Conservation (phyloP, 225 moss, liverwort and hornwort species). For the Pseudisothecium myosuroides region DNA sequence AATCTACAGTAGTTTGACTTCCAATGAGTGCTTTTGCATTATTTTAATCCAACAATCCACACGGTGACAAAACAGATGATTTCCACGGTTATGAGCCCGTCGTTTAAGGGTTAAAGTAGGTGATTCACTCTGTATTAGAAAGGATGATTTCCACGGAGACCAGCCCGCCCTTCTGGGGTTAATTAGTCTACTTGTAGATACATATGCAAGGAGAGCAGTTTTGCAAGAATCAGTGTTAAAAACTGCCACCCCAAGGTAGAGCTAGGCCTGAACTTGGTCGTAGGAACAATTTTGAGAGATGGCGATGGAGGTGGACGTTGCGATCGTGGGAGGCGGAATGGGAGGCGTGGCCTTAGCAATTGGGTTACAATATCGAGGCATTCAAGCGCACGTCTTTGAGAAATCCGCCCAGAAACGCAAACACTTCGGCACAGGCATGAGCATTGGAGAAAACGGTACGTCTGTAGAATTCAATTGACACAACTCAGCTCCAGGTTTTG, state of each 20-base stretch:
- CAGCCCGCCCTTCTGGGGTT: too few relatives aligned
- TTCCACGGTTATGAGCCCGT: too few relatives aligned
- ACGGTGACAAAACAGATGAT: neutral
- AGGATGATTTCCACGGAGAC: neutral
- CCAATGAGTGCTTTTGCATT: neutral
- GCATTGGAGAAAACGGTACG: conserved; percentile 36
- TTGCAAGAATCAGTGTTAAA: neutral
- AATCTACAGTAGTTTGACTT: neutral
- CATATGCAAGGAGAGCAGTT: neutral
- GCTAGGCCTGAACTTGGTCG: neutral
- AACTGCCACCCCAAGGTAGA: neutral
- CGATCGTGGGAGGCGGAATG: conserved; percentile 53
- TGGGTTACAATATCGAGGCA: conserved; percentile 26
- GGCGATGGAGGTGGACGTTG: conserved; percentile 40
- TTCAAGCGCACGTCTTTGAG: conserved; percentile 42
- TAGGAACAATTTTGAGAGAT: neutral
- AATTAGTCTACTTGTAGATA: neutral
- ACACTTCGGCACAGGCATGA: conserved; percentile 42
- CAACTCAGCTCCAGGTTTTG: neutral
- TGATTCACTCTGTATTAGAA: too few relatives aligned
- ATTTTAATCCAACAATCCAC: neutral
- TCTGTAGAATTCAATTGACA: neutral
- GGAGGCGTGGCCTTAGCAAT: conserved; percentile 34
- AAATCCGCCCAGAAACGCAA: conserved; percentile 22
- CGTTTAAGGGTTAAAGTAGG: too few relatives aligned